phyloP scores from a whole-genome alignment of 306 rosid species.

The Fragaria iinumae region DNA sequence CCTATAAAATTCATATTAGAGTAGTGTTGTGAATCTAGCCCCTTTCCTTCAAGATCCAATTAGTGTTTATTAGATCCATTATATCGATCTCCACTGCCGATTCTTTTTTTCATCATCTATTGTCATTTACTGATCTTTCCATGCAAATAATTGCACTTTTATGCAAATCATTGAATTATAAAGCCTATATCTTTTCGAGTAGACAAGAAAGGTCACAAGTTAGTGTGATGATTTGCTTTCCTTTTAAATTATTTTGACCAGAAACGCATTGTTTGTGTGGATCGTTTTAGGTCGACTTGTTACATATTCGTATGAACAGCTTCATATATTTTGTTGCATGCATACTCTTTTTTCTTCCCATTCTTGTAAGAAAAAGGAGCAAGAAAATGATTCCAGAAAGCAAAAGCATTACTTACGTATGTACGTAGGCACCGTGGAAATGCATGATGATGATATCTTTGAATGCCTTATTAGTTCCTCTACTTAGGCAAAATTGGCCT shows the following conservation, averaged over 20 bases:
- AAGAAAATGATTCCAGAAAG: too few relatives aligned
- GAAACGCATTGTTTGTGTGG: neutral
- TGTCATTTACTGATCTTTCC: constrained; percentile 8
- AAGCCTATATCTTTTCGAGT: neutral
- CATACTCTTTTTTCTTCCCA: neutral
- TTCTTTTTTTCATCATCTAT: neutral
- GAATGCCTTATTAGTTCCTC: too few relatives aligned
- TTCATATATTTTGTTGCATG: neutral
- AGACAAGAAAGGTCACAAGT: neutral
- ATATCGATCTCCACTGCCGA: neutral
- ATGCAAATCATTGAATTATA: neutral
- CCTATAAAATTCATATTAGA: constrained; percentile 3
- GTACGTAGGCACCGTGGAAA: too few relatives aligned
- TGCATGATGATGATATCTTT: too few relatives aligned
- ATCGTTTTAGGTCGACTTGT: neutral
- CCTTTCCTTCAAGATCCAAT: neutral
- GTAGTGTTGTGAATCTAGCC: neutral
- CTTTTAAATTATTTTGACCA: neutral
- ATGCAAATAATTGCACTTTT: constrained; percentile 10
- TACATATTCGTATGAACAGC: neutral
- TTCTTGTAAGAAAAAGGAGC: neutral
- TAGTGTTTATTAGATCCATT: neutral
- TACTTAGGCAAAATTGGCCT: too few relatives aligned
- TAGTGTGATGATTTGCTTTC: neutral
- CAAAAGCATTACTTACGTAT: too few relatives aligned